A percentile compares a stretch with the other conserved stretches of the same genome.
phyloP scores from a whole-genome alignment of 345 rosid species.

The Populus simonii region DNA sequence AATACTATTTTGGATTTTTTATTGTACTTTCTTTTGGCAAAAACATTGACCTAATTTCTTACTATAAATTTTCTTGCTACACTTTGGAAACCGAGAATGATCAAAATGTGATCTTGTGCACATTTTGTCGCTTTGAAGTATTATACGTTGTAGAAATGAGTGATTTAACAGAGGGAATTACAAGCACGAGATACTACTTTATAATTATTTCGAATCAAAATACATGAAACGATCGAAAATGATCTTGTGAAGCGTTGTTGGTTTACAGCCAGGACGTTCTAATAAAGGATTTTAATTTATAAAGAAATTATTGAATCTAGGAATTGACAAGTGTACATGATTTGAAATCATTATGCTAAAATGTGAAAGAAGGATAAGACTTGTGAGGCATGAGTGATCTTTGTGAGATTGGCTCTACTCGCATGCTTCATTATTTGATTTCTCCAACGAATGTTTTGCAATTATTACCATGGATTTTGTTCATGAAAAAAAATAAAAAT shows the following conservation, averaged over 20 bases:
- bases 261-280: neutral
- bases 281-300: neutral
- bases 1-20: neutral
- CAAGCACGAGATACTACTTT: neutral
- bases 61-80: neutral
- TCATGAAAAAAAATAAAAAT: neutral
- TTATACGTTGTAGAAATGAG: no score
- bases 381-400: neutral
- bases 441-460: neutral
- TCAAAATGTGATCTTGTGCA: no score
- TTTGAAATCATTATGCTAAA: constrained; percentile 5
- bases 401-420: neutral
- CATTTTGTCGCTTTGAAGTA: no score
- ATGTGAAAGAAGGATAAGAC: neutral
- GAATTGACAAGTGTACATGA: constrained; percentile 2
- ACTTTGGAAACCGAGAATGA: neutral
- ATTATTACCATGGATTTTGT: neutral
- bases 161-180: neutral
- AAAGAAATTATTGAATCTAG: neutral
- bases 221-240: neutral
- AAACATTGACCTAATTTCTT: neutral
- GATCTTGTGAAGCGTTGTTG: neutral
- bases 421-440: constrained; percentile 10
- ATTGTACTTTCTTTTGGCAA: neutral
- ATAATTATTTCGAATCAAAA: neutral